Evolutionary conservation across 2,329 filamentous ascomycete species (phyloP), one percentile per base, ranked within the genome.

Genomic region (Penicillium sp.): DNA sequence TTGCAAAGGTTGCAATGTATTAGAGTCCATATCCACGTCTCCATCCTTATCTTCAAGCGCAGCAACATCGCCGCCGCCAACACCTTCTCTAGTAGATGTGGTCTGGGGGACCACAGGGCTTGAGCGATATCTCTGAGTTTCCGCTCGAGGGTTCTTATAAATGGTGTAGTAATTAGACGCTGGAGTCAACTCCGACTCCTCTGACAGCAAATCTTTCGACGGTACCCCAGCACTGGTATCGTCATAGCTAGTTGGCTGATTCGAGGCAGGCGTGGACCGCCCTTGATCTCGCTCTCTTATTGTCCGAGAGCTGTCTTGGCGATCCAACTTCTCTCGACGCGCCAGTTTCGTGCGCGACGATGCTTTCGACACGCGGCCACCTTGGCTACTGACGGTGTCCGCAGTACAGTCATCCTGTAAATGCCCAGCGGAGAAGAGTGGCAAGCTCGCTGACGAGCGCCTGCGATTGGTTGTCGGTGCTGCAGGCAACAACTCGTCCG

Each of bases 391-490:
- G 25, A 45, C 38, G 15, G 55, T 59, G 7, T 65, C 63, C 14
- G 54, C 42, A 28, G 55, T 59, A 35, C 50, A 48, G 20, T 62
- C 61, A 41, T 63, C 61, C 11, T 54, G 38, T 17, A 54, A 25
- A 22, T 52, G 14, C 10, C 42, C 51, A 2, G 59, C 47, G 3
- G 54, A 55, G 34, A 57, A 55, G 34, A 59, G 47, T 34, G 62
- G 49, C 12, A 54, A 55, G 34, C 57, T 62, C 31, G 45, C 53
- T 31, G 63, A 58, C 28, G 50, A 53, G 41, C 42, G 39, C 10
- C 53, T 38, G 52, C 61, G 57, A 60, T 52, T 60, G 48, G 59
- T 39, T 59, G 63, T 63, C 22, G 59, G 55, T 20, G 50, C 39
- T 14, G 37, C 43, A 28, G 58, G 34, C 12, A 39, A 25, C n/a